These are phyloP conservation scores for Pseudoneurospora amorphoporcata DNA, from an alignment of 495 filamentous ascomycete genomes.

Conservation along the genomic window DNA sequence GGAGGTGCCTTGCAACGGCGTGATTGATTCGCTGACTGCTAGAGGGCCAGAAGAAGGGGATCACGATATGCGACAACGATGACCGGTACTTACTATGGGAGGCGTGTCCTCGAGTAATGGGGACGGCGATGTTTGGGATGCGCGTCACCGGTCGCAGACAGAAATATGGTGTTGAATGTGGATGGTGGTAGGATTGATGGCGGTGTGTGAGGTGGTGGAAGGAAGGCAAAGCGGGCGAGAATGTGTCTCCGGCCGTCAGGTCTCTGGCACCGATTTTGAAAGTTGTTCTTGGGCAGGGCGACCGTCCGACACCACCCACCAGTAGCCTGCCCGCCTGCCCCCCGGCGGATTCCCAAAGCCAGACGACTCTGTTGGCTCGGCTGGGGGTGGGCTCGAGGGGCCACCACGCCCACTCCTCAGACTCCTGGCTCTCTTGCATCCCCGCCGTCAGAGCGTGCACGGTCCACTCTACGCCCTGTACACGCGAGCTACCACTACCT, in stretches of 20 bases:
- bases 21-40: background rate
- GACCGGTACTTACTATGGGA: conserved; percentile 21
- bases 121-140: conserved; percentile 18
- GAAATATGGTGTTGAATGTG: conserved; percentile 15
- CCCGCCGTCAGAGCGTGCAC: background rate
- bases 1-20: background rate
- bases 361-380: background rate
- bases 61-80: background rate
- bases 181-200: conserved; percentile 20
- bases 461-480: background rate
- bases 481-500: background rate
- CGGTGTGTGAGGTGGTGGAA: conserved; percentile 23
- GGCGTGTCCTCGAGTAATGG: conserved; percentile 12
- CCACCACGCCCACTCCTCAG: background rate
- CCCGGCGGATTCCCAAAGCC: background rate
- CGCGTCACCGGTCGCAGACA: background rate
- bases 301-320: background rate
- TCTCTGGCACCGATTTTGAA: conserved; percentile 23
- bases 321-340: background rate
- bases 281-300: conserved; percentile 26
- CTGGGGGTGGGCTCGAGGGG: background rate
- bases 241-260: conserved; percentile 18
- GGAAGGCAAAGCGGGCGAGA: conserved; percentile 4
- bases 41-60: background rate
- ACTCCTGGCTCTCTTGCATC: background rate